A percentile compares a stretch with the other conserved stretches of the same genome.
phyloP scores from a whole-genome alignment of 768 basidiomycete genomes.

The Thelephora aurantiotincta region DNA sequence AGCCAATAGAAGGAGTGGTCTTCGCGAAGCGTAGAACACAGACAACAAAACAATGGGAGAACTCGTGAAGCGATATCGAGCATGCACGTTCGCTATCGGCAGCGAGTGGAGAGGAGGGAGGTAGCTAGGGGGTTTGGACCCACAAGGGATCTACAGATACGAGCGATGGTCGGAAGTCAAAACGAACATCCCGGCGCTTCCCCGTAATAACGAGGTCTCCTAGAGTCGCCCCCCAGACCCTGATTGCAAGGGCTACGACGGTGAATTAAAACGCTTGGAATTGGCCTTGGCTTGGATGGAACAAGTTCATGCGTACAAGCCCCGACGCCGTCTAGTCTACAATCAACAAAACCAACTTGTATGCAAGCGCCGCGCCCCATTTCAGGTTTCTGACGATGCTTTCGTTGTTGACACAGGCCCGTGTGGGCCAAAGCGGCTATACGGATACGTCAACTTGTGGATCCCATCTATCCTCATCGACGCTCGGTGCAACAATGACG shows the following conservation, averaged over 20 bases:
- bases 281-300: slow-evolving; percentile 2
- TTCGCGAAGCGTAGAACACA: too few relatives aligned
- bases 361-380: slow-evolving; percentile 16
- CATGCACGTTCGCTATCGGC: too few relatives aligned
- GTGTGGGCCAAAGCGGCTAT: slow-evolving; percentile 8
- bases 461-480: slow-evolving; percentile 14
- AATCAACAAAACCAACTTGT: slow-evolving; percentile 2
- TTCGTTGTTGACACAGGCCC: slow-evolving; percentile 8
- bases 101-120: too few relatives aligned
- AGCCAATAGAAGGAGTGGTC: too few relatives aligned
- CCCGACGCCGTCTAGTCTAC: slow-evolving; percentile 4
- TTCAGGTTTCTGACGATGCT: slow-evolving; percentile 2
- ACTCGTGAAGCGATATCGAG: too few relatives aligned
- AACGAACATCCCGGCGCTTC: slow-evolving; percentile 16
- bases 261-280: slow-evolving; percentile 7
- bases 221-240: slow-evolving; percentile 24
- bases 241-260: slow-evolving; percentile 9
- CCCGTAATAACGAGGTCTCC: slow-evolving; percentile 12
- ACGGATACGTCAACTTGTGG: slow-evolving; percentile 12
- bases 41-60: too few relatives aligned
- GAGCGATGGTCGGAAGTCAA: too few relatives aligned
- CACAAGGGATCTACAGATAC: too few relatives aligned
- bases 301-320: slow-evolving; percentile 12
- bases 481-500: slow-evolving; percentile 25
- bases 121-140: too few relatives aligned